These are phyloP conservation scores for Aspergillus terreus DNA, from an alignment of 2,329 filamentous ascomycete genomes.

Conservation along the genomic window DNA sequence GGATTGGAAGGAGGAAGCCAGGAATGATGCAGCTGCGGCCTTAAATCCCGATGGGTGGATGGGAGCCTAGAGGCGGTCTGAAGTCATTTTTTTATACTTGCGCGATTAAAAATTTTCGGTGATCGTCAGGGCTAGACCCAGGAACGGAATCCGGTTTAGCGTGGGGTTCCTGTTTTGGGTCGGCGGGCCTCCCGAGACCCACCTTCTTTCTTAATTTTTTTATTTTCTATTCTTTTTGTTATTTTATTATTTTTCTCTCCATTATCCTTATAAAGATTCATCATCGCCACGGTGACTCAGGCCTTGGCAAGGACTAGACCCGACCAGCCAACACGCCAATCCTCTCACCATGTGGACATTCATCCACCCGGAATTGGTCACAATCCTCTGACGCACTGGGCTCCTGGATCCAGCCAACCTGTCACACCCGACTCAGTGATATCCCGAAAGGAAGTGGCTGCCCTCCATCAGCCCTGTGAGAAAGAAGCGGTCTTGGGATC, in stretches of 20 bases:
- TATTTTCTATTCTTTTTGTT: not conserved
- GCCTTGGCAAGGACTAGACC: not conserved
- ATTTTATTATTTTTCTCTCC: not conserved
- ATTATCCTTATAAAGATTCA: not conserved
- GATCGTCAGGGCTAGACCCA: not conserved
- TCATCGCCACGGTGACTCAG: not conserved
- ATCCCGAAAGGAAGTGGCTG: not conserved
- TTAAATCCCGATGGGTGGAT: constrained; percentile 3
- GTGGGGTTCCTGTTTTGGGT: not conserved
- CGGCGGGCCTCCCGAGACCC: not conserved
- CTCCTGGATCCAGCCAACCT: too few relatives aligned
- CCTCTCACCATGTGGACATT: not conserved
- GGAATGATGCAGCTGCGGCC: not conserved
- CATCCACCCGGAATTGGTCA: not conserved
- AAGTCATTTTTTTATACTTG: not conserved
- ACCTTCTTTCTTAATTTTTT: not conserved
- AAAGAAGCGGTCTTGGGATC: constrained; percentile 1
- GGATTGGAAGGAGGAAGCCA: constrained; percentile 3
- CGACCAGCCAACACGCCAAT: not conserved
- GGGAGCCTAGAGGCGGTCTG: not conserved
- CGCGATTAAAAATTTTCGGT: not conserved
- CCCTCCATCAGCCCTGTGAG: not conserved
- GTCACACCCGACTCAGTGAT: too few relatives aligned
- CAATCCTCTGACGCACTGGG: not conserved
- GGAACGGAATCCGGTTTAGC: not conserved